Evolutionary conservation across 352 stramenopile species (phyloP).

Genomic region (Lagenidium giganteum): DNA sequence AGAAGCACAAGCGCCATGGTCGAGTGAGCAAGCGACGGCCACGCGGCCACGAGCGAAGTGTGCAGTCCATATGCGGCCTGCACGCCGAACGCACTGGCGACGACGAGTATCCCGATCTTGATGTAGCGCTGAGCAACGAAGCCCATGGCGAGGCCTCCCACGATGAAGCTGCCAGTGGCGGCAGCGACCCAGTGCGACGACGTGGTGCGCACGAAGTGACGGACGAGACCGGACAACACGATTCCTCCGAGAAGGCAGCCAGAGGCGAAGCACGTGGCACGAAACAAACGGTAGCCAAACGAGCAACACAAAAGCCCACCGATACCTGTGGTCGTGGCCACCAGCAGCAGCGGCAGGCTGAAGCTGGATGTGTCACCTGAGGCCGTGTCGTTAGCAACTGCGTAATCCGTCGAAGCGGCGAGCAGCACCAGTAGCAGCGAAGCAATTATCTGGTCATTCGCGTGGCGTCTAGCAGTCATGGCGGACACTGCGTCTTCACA

Average conservation of each 20-base stretch:
- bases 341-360: no score
- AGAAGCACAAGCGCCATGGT: conserved; percentile 45
- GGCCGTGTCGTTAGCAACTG: no score
- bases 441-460: no score
- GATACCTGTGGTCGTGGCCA: no score
- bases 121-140: no score
- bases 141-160: conserved; percentile 42
- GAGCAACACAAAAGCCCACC: no score
- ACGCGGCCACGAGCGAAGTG: conserved; percentile 42
- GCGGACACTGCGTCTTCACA: no score
- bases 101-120: no score
- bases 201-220: conserved; percentile 44
- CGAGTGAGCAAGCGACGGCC: conserved; percentile 44
- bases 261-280: conserved; percentile 44
- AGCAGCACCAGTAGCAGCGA: no score
- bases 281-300: conserved; percentile 68
- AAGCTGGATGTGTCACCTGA: no score
- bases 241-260: conserved; percentile 56
- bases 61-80: conserved; percentile 54
- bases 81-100: conserved; percentile 44
- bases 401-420: no score
- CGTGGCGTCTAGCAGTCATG: no score
- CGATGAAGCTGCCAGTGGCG: conserved; percentile 42
- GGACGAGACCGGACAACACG: conserved; percentile 39
- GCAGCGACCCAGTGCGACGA: conserved; percentile 67